Conservation (phyloP, 2,329 filamentous ascomycete species). For the Aspergillus carbonarius region DNA sequence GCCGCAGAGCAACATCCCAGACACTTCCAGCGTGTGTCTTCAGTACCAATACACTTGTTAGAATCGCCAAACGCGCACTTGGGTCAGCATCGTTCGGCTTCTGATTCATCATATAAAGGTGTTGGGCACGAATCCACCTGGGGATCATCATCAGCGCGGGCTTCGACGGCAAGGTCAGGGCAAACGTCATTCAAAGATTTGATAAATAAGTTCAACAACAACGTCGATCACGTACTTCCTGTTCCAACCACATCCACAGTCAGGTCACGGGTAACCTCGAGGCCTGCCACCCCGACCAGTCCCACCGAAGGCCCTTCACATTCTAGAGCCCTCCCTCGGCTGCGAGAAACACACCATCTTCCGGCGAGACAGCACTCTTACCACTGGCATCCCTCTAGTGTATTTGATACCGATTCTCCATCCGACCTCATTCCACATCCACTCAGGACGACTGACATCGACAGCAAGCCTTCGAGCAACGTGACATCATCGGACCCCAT, state of each 20-base stretch:
- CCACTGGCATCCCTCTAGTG: constrained; percentile 20
- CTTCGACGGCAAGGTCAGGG: constrained; percentile 32
- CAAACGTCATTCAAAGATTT: constrained; percentile 78
- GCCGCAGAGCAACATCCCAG: constrained; percentile 17
- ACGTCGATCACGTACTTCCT: constrained; percentile 47
- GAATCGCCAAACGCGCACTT: constrained; percentile 23
- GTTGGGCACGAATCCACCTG: constrained; percentile 19
- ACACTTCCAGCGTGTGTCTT: constrained; percentile 23
- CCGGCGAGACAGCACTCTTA: constrained; percentile 13
- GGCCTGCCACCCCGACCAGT: constrained; percentile 36
- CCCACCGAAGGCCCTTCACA: constrained; percentile 28
- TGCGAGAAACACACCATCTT: constrained; percentile 22
- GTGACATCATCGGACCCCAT: constrained; percentile 28
- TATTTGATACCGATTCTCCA: constrained; percentile 7
- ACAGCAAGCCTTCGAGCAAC: constrained; percentile 3
- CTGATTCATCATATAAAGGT: constrained; percentile 28
- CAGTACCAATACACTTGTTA: constrained; percentile 27
- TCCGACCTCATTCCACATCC: constrained; percentile 7
- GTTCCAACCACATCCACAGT: constrained; percentile 37
- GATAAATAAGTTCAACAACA: constrained; percentile 74
- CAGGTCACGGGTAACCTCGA: constrained; percentile 36
- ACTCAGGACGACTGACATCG: constrained; percentile 7
- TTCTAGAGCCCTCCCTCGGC: constrained; percentile 29
- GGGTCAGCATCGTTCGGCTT: constrained; percentile 32
- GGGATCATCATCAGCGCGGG: constrained; percentile 14